Evolutionary conservation across 352 stramenopile genomes (phyloP).

Genomic region (Globisporangium polare): DNA sequence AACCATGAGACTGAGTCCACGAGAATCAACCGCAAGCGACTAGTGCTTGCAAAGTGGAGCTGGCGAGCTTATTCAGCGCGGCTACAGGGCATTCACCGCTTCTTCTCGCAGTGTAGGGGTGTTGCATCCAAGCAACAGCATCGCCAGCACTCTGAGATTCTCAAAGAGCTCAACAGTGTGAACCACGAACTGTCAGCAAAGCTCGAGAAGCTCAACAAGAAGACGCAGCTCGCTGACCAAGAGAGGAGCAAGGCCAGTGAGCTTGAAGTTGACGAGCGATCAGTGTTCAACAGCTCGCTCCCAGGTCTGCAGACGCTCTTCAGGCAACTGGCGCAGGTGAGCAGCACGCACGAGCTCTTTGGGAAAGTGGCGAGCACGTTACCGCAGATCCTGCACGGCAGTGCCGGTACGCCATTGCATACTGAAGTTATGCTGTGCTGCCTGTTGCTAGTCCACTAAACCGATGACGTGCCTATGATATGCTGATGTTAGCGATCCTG

Average conservation of each 20-base stretch:
- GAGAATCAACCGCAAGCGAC: neutral
- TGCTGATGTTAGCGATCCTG: constrained; percentile 41
- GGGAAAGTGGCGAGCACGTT: constrained; percentile 29
- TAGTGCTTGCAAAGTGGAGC: constrained; percentile 34
- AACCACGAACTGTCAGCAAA: neutral
- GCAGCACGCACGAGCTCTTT: constrained; percentile 42
- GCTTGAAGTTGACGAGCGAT: neutral
- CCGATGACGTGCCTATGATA: no score
- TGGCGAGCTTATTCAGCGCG: constrained; percentile 47
- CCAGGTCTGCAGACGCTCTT: constrained; percentile 45
- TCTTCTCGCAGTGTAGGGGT: constrained; percentile 27
- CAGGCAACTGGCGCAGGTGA: constrained; percentile 30
- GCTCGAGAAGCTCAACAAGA: neutral
- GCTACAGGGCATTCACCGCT: constrained; percentile 28
- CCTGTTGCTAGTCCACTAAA: no score
- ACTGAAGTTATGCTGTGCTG: neutral
- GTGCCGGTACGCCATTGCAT: constrained; percentile 20
- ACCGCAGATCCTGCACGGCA: constrained; percentile 36
- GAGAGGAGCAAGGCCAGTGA: neutral
- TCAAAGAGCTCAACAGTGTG: constrained; percentile 3
- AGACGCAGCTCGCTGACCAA: neutral
- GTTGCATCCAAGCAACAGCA: neutral
- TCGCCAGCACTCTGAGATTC: neutral
- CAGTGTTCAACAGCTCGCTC: constrained; percentile 10
- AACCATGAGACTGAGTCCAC: neutral